Evolutionary conservation across 495 filamentous ascomycete genomes (phyloP).

Genomic region (Parmelia sp.): DNA sequence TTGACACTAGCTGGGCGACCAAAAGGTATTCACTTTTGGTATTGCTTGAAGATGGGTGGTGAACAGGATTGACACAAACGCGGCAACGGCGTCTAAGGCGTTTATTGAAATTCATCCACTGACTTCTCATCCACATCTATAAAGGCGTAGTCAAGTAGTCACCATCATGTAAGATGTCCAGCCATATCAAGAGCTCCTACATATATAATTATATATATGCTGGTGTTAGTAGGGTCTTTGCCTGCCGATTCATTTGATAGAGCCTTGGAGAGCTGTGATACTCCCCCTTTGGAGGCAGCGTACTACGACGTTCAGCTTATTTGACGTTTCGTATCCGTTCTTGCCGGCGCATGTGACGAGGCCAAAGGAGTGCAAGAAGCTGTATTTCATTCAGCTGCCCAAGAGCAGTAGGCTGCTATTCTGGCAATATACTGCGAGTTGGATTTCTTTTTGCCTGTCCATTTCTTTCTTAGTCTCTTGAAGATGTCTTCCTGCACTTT

Average conservation of each 20-base stretch:
- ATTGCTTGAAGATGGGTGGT: no score
- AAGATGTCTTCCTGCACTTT: not conserved
- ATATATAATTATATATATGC: not conserved
- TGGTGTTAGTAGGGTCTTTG: conserved; percentile 43
- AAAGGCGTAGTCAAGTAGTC: not conserved
- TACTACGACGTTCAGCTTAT: no score
- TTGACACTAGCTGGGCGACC: not conserved
- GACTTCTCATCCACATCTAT: not conserved
- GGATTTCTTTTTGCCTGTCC: not conserved
- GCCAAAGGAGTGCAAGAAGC: conserved; percentile 98
- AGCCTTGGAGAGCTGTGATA: conserved; percentile 81
- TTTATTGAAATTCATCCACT: not conserved
- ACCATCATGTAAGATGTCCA: not conserved
- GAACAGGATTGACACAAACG: not conserved
- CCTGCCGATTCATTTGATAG: conserved; percentile 81
- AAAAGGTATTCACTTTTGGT: not conserved
- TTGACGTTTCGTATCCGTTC: conserved; percentile 99
- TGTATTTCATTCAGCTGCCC: conserved; percentile 92
- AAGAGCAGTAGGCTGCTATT: conserved; percentile 64
- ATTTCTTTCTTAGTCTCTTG: not conserved
- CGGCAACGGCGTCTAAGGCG: not conserved
- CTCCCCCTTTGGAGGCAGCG: conserved; percentile 80
- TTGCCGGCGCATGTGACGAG: conserved; percentile 90
- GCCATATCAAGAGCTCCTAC: not conserved
- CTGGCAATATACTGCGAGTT: not conserved